Conservation (phyloP, 768 basidiomycete species). For the Mycena maculata region DNA sequence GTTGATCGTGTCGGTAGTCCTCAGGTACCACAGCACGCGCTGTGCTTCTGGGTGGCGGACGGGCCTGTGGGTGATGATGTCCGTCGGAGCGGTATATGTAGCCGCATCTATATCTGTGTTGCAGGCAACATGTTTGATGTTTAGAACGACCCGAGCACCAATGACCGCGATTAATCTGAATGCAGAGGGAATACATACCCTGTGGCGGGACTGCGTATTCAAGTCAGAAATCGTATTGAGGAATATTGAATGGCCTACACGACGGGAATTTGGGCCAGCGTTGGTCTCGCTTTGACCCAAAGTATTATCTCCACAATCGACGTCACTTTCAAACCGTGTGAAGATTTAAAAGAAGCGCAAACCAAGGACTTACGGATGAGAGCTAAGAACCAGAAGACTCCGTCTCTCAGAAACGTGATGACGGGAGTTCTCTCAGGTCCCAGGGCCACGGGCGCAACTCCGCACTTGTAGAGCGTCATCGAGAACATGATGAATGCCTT, state of each 20-base stretch:
- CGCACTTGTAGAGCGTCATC: slow-evolving; percentile 20
- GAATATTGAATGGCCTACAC: not conserved
- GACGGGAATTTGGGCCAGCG: slow-evolving; percentile 19
- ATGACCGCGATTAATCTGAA: slow-evolving; percentile 17
- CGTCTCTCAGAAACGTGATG: slow-evolving; percentile 22
- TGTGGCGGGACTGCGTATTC: not conserved
- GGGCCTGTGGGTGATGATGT: not conserved
- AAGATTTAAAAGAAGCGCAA: not conserved
- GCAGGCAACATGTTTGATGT: slow-evolving; percentile 1
- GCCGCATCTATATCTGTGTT: not conserved
- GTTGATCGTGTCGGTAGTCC: not conserved
- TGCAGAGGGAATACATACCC: not conserved
- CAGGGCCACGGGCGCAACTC: not conserved
- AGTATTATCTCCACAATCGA: slow-evolving; percentile 13
- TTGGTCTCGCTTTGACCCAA: slow-evolving; percentile 16
- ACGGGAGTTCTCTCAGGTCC: slow-evolving; percentile 12
- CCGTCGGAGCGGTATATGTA: not conserved
- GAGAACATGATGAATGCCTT: slow-evolving; percentile 19
- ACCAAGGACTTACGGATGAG: not conserved
- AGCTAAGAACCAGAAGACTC: slow-evolving; percentile 23
- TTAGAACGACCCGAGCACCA: slow-evolving; percentile 11
- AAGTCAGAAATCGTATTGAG: not conserved
- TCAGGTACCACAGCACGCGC: slow-evolving; percentile 14
- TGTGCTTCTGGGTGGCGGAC: not conserved
- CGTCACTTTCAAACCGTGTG: not conserved